Base-by-base conservation (phyloP, 192 early-diverging fungal genomes). In the Kickxella alabastrina region DNA sequence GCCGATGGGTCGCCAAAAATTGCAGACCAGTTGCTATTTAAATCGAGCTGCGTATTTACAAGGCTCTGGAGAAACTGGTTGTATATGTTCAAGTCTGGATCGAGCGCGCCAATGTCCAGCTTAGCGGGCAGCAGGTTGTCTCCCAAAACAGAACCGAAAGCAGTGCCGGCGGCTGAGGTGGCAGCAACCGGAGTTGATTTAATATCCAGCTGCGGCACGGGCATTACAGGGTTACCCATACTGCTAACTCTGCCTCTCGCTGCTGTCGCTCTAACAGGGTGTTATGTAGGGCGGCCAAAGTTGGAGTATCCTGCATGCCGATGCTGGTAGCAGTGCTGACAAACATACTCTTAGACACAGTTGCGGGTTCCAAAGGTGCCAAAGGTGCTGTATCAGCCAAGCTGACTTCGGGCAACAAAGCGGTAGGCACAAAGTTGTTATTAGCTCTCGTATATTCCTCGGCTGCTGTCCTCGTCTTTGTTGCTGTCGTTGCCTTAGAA, bases 31-130 rank as follows among this genome's bases (percentile, higher is more conserved):
- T 63, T 54, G 25, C 48, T 41, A 27, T 37, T 35, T 35, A 74
- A 28, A 18, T 54, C 54, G 21, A 53, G 43, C 23, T 62, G 54
- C 15, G 61, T 52, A 46, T 34, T 55, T 0, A 57, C 52, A 24
- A 74, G 54, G 46, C 70, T 74, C 45, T 62, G 63, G 35, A 74
- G 29, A 36, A 74, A 74, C 46, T 65, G 62, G 15, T 66, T 45
- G 29, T 74, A 74, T 36, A 59, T 49, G 52, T 23, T 62, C 53
- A 60, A 49, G 28, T 74, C 70, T 39, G 65, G 70, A 35, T 74
- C 70, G 4, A 52, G 48, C 6, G 43, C 37, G 37, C 37, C 47
- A 12, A 46, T 43, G 35, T 57, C 51, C 22, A 46, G 49, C 2
- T 40, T 32, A 19, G 28, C 22, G 10, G 29, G 32, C 19, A 38